phyloP scores from a whole-genome alignment of 148 eudicot species.

The Cornus suecica region DNA sequence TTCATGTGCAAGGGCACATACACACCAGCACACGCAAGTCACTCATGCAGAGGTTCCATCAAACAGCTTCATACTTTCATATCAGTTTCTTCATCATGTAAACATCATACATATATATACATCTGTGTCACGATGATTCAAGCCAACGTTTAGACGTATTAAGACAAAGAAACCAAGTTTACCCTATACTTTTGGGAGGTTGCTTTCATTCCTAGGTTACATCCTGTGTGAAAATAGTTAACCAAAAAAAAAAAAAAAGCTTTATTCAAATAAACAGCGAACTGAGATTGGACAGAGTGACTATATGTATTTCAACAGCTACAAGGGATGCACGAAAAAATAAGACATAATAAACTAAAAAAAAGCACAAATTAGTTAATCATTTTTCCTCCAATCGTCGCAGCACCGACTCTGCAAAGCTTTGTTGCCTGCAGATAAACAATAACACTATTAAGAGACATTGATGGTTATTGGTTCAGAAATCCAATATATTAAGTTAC shows the following conservation, averaged over 20 bases:
- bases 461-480: background rate
- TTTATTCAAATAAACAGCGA: background rate
- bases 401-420: conserved; percentile 70
- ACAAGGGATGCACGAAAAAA: background rate
- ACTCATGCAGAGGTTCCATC: no score
- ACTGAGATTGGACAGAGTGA: no score
- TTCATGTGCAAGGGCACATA: no score
- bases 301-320: background rate
- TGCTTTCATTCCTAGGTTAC: background rate
- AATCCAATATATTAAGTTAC: no score
- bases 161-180: background rate
- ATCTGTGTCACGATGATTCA: no score
- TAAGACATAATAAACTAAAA: background rate
- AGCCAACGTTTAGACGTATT: no score
- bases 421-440: conserved; percentile 65
- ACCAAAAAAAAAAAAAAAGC: background rate
- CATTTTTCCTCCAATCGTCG: conserved; percentile 53
- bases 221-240: background rate
- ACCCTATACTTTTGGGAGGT: background rate
- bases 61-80: no score
- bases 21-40: no score
- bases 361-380: background rate
- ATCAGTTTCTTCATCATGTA: no score
- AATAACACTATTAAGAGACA: background rate
- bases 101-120: no score